These are phyloP conservation scores for Aspergillus texensis DNA, from an alignment of 2,329 filamentous ascomycete genomes.

Conservation along the genomic window DNA sequence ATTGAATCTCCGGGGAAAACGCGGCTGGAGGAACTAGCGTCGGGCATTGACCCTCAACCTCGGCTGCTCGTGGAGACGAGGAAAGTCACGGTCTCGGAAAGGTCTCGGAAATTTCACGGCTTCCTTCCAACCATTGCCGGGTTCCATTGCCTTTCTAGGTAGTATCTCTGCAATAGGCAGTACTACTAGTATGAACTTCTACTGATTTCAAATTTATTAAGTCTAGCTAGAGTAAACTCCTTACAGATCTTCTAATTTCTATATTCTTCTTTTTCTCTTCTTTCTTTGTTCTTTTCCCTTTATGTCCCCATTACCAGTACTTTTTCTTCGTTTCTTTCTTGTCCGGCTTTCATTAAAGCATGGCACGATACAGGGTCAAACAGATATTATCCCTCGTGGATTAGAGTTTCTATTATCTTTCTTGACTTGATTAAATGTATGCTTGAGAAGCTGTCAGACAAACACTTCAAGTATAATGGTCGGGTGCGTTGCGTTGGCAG, in stretches of 20 bases:
- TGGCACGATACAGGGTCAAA: not conserved
- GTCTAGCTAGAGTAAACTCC: not conserved
- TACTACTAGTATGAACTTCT: not conserved
- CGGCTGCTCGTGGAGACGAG: constrained; percentile 12
- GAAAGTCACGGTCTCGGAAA: not conserved
- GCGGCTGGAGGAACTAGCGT: constrained; percentile 7
- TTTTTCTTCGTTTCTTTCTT: no score
- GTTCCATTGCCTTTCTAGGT: not conserved
- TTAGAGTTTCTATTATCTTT: not conserved
- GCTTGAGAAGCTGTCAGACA: not conserved
- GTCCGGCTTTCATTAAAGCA: no score
- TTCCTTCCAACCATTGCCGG: not conserved
- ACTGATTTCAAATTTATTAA: not conserved
- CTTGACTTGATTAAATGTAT: not conserved
- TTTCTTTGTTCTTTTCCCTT: no score
- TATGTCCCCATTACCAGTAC: no score
- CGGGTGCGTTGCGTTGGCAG: not conserved
- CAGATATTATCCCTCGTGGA: not conserved
- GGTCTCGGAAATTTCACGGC: not conserved
- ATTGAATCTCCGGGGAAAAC: constrained; percentile 16
- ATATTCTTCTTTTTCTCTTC: not conserved
- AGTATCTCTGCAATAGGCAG: constrained; percentile 4
- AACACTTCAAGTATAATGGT: not conserved
- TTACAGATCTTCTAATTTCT: not conserved
- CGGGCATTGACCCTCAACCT: constrained; percentile 14